These are phyloP conservation scores for Mrakia hoshinonis DNA, from an alignment of 768 basidiomycete genomes.

Conservation along the genomic window DNA sequence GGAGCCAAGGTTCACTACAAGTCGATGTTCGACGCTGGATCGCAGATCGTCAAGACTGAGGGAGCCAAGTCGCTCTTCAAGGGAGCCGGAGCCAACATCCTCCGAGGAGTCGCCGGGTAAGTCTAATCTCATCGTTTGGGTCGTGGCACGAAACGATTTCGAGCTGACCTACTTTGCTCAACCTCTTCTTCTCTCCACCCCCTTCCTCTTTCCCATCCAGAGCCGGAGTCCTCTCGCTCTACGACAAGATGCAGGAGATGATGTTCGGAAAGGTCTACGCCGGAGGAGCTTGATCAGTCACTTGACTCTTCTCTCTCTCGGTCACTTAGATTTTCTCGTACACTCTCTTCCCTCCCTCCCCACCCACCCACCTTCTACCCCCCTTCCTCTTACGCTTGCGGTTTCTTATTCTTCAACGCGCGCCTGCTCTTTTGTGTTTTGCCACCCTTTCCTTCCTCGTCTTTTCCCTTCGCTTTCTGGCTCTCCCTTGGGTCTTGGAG, in stretches of 20 bases:
- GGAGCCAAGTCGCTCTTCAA: conserved; percentile 94
- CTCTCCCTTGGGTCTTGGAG: neutral
- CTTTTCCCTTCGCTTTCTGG: neutral
- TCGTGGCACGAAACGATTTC: too few relatives aligned
- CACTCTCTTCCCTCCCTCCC: too few relatives aligned
- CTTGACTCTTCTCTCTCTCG: neutral
- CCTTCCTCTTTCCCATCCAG: conserved; percentile 49
- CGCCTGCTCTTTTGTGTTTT: too few relatives aligned
- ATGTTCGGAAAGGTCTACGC: conserved; percentile 99
- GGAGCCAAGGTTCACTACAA: conserved; percentile 92
- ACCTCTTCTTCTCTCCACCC: neutral
- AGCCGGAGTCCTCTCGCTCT: conserved; percentile 97
- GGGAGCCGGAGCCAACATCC: conserved; percentile 80
- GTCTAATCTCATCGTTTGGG: too few relatives aligned
- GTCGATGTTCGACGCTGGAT: conserved; percentile 95
- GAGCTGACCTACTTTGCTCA: neutral
- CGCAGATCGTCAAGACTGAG: conserved; percentile 85
- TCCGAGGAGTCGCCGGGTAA: conserved; percentile 9
- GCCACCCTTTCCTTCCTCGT: too few relatives aligned
- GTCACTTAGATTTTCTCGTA: too few relatives aligned
- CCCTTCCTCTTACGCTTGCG: too few relatives aligned
- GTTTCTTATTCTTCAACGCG: too few relatives aligned
- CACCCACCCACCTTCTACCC: too few relatives aligned
- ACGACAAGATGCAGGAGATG: conserved; percentile 63
- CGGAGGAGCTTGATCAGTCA: conserved; percentile 54